Conservation (phyloP, 257 asterid genomes). For the Lycium barbarum region DNA sequence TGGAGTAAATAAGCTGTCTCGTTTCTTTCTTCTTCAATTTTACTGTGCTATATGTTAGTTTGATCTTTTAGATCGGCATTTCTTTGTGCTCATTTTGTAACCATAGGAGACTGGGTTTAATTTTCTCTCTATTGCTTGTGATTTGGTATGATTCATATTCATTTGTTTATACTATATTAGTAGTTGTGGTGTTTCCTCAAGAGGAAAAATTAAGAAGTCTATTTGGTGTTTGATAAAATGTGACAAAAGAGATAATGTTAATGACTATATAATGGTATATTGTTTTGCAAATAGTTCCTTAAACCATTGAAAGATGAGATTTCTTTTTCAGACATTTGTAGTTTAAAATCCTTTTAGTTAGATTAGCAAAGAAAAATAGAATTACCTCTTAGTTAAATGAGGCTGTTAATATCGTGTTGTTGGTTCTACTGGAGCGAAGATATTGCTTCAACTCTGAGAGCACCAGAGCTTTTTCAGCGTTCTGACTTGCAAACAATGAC, state of each 20-base stretch:
- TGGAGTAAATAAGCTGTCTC: background rate
- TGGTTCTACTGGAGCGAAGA: background rate
- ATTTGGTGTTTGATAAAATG: background rate
- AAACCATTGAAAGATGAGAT: background rate
- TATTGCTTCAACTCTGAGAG: background rate
- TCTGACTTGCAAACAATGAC: background rate
- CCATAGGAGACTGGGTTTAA: background rate
- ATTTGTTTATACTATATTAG: too few relatives aligned
- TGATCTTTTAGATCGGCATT: background rate
- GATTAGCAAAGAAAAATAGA: too few relatives aligned
- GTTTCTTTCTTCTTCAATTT: too few relatives aligned
- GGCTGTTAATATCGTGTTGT: too few relatives aligned
- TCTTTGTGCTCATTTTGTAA: too few relatives aligned
- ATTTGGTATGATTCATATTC: background rate
- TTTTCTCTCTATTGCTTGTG: background rate
- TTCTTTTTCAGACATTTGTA: background rate
- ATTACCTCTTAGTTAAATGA: too few relatives aligned
- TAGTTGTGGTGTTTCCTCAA: background rate
- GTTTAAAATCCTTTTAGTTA: too few relatives aligned
- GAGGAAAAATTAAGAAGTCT: background rate
- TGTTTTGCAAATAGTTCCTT: background rate
- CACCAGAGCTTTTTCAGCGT: background rate
- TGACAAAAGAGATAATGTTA: too few relatives aligned
- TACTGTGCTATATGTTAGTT: too few relatives aligned
- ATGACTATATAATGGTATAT: too few relatives aligned